Conservation (phyloP, 202 grass and related monocot species). For the Schoenoplectus triqueter region DNA sequence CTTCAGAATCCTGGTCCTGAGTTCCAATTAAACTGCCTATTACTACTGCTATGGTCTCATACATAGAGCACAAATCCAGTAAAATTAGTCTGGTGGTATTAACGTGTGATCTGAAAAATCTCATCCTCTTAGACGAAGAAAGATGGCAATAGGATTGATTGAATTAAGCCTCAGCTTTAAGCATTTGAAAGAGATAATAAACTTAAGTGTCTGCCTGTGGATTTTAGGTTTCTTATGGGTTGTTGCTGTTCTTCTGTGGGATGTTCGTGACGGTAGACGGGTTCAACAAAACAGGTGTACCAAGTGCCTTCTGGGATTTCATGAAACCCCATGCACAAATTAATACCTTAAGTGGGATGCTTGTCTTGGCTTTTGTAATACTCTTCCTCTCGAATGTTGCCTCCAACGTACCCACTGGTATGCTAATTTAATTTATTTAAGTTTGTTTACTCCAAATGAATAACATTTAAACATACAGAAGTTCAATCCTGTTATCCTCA, state of each 20-base stretch:
- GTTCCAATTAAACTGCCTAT: not conserved
- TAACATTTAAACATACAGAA: not conserved
- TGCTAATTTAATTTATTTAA: not conserved
- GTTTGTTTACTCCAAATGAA: slow-evolving; percentile 11
- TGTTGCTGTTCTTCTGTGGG: slow-evolving; percentile 91
- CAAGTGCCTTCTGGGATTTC: slow-evolving; percentile 72
- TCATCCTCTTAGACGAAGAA: not conserved
- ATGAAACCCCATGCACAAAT: slow-evolving; percentile 78
- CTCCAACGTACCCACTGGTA: slow-evolving; percentile 90
- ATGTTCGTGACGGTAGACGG: slow-evolving; percentile 96
- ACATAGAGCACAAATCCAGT: not conserved
- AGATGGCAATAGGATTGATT: not conserved
- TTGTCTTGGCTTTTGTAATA: slow-evolving; percentile 62
- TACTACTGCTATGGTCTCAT: not conserved
- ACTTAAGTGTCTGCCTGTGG: not conserved
- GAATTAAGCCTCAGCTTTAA: not conserved
- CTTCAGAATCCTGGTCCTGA: not conserved
- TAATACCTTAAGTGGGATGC: slow-evolving; percentile 49
- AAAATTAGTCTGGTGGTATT: not conserved
- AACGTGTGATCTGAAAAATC: not conserved
- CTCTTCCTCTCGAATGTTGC: slow-evolving; percentile 90
- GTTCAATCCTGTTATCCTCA: slow-evolving; percentile 6
- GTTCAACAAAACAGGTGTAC: slow-evolving; percentile 91
- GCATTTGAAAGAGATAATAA: not conserved
- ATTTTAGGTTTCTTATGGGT: slow-evolving; percentile 76